These are phyloP conservation scores for Pisolithus thermaeus DNA, from an alignment of 1,284 basidiomycete genomes.

Conservation along the genomic window DNA sequence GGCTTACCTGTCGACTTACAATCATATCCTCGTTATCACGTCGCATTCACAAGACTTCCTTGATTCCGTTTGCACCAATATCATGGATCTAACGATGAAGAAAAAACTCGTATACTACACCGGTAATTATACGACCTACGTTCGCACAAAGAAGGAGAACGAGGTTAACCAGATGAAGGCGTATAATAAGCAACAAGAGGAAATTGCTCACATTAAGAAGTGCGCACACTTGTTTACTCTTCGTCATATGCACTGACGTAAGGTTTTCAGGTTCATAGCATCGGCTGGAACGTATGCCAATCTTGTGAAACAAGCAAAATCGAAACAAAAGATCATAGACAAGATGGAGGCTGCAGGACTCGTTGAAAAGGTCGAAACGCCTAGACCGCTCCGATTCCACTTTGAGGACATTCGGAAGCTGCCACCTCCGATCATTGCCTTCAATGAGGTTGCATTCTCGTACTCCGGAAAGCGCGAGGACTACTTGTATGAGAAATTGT, in stretches of 20 bases:
- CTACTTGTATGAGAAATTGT: slow-evolving; percentile 83
- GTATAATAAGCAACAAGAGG: slow-evolving; percentile 96
- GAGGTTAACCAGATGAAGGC: slow-evolving; percentile 99
- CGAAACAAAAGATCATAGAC: slow-evolving; percentile 99
- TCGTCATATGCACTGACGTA: slow-evolving; percentile 9
- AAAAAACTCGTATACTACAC: slow-evolving; percentile 91
- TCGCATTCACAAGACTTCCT: slow-evolving; percentile 99
- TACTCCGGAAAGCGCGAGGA: slow-evolving; percentile 89
- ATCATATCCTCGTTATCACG: slow-evolving; percentile 95
- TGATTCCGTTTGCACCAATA: slow-evolving; percentile 95
- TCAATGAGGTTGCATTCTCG: slow-evolving; percentile 91
- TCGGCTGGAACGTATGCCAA: slow-evolving; percentile 99
- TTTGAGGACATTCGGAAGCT: slow-evolving; percentile 94
- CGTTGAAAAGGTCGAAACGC: slow-evolving; percentile 81
- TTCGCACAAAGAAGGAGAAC: slow-evolving; percentile 94
- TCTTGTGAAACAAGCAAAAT: slow-evolving; percentile 97
- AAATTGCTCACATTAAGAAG: slow-evolving; percentile 98
- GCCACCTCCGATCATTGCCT: slow-evolving; percentile 96
- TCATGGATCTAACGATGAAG: slow-evolving; percentile 91
- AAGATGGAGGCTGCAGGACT: slow-evolving; percentile 99
- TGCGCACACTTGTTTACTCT: slow-evolving; percentile 30
- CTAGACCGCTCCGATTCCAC: slow-evolving; percentile 82
- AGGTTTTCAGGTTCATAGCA: slow-evolving; percentile 76
- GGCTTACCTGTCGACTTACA: slow-evolving; percentile 96
- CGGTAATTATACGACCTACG: slow-evolving; percentile 96